Evolutionary conservation across 306 rosid species (phyloP), one percentile per base, ranked within the genome.

Genomic region (Luffa aegyptiaca): DNA sequence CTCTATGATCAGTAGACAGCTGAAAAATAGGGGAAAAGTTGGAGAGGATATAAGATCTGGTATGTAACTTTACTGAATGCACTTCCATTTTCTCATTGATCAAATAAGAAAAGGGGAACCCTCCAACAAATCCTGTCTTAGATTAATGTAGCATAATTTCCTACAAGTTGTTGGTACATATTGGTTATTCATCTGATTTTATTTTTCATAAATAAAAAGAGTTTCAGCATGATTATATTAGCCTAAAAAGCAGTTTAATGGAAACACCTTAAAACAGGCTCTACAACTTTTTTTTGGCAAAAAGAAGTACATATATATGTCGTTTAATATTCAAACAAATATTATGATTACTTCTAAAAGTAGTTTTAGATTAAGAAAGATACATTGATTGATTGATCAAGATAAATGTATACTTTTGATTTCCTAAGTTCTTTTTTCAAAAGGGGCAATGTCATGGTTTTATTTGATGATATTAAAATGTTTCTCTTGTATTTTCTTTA

Each of bases 31-130:
- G 44, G 99, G 99, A 61, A 80, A 87, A 86, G 99, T 95, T 81
- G 99, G 99, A 75, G 99, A 95, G 81, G 97, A 93, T 87, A 95
- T 95, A 83, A 95, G 99, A 95, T 93, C 97, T 75, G 99, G 99
- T 95, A 86, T 74, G 81, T 82, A 52, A 64, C 52, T 56, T n/a
- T 57, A 55, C 39, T 8, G 5, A 2, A 51, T 17, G 33, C 31
- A 14, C 78, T 49, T 48, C 36, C 14, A 51, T 11, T 21, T 56
- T 39, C 4, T 39, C 39, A n/a, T 53, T 76, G 37, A 53, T 76
- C 49, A 18, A 53, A 37, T 36, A 76, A n/a, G 20, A 76, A 36
- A n/a, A 10, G 37, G 21, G 46, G 31, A 76, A 55, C 11, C 80
- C 66, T 76, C 14, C 46, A 9, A n/a, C 20, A 56, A 37, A 9